A percentile compares a stretch with the other conserved stretches of the same genome.
Conservation (phyloP, 78 protist species). For the Goniomonas avonlea region DNA sequence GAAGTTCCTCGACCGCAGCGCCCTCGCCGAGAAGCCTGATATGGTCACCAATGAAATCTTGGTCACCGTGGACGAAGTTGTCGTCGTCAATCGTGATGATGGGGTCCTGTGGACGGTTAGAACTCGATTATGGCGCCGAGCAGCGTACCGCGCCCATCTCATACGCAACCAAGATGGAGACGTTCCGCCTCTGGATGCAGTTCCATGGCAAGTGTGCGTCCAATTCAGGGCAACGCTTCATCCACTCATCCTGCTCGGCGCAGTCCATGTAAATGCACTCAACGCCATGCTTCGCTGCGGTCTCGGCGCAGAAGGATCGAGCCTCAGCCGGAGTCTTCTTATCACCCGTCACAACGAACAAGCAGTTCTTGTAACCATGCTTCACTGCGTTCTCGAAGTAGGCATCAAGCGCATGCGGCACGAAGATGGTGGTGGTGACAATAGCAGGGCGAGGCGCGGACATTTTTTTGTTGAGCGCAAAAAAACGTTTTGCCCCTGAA, state of each 20-base stretch:
- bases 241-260: slow-evolving; percentile 10
- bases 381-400: slow-evolving; percentile 16
- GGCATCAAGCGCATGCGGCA: slow-evolving; percentile 6
- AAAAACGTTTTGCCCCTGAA: too few species aligned
- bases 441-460: too few species aligned
- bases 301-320: background rate
- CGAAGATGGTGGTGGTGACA: slow-evolving; percentile 13
- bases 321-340: slow-evolving; percentile 28
- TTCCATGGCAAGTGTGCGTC: slow-evolving; percentile 3
- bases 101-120: background rate
- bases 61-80: slow-evolving; percentile 22
- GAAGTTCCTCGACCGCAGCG: background rate
- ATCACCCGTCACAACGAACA: slow-evolving; percentile 4
- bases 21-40: background rate
- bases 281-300: background rate
- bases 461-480: too few species aligned
- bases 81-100: slow-evolving; percentile 24
- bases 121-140: too few species aligned
- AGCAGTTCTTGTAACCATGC: background rate
- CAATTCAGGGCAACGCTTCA: background rate
- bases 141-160: too few species aligned
- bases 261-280: background rate
- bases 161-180: background rate
- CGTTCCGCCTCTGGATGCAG: slow-evolving; percentile 20
- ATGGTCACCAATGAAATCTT: slow-evolving; percentile 17